Evolutionary conservation across 208 protist species (phyloP), one percentile per base, ranked within the genome.

Genomic region (Trichomonas vaginalis): DNA sequence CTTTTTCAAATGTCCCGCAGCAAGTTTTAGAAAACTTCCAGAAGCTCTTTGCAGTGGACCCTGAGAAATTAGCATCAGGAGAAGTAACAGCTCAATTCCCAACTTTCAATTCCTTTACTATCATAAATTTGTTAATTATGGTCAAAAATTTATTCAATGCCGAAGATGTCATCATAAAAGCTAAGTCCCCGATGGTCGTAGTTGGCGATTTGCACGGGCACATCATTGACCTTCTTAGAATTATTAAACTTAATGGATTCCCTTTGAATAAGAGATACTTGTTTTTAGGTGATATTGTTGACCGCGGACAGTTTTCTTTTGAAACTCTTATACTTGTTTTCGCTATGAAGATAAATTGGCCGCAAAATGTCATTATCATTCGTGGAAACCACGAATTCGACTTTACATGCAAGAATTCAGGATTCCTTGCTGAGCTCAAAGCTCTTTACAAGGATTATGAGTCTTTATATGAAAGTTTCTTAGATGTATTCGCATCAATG

Each of bases 301-400:
- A 90, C 21, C 35, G 82, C 35, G 82, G 82, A 3, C n/a, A 90
- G 32, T 90, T 90, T 48, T 90, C 82, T 10, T 45, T 90, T n/a
- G 82, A 90, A 48, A 90, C 82, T 27, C 8, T 90, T 90, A 48
- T 90, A 15, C n/a, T 39, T 10, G 21, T 90, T n/a, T 90, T 39
- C 42, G 35, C 42, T n/a, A 10, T 90, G 37, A 90, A 90, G 48
- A 0, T 48, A n/a, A 23, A 48, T 35, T 90, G 35, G 4, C 82
- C 82, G 21, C 4, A 46, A n/a, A 46, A 48, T 12, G 82, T 90
- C 48, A 35, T 48, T n/a, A 48, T 90, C 9, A 90, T 90, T 48
- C 37, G 82, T n/a, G 82, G 82, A 9, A 90, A 90, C n/a, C 82
- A 90, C n/a, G 82, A 90, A 90, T 90, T 90, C 23, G 82, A 46